Evolutionary conservation across 2,329 filamentous ascomycete species (phyloP).

Genomic region (Aureobasidium namibiae): DNA sequence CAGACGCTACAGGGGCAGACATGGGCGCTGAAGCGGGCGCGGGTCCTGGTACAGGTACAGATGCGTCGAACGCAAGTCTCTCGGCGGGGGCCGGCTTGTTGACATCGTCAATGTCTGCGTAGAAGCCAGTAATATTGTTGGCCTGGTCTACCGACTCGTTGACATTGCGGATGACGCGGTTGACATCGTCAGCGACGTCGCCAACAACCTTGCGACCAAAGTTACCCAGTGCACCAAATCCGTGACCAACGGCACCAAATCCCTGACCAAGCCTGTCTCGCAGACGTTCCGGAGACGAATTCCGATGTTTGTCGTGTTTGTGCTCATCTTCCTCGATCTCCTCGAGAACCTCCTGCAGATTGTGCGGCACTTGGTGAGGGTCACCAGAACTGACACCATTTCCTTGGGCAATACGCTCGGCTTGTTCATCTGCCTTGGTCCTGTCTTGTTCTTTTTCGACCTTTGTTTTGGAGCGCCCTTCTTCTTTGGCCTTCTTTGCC

Average conservation of each 20-base stretch:
- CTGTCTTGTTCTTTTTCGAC: slow-evolving; percentile 42
- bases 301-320: slow-evolving; percentile 11
- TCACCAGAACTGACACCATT: slow-evolving; percentile 26
- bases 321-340: slow-evolving; percentile 18
- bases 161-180: slow-evolving; percentile 35
- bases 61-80: slow-evolving; percentile 2
- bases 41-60: not conserved
- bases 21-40: not conserved
- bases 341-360: slow-evolving; percentile 23
- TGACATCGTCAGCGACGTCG: slow-evolving; percentile 28
- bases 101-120: not conserved
- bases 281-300: slow-evolving; percentile 27
- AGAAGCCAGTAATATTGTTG: slow-evolving; percentile 15
- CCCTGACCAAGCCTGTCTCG: slow-evolving; percentile 36
- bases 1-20: not conserved
- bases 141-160: slow-evolving; percentile 14
- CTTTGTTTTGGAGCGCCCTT: slow-evolving; percentile 44
- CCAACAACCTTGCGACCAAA: slow-evolving; percentile 37
- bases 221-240: slow-evolving; percentile 43
- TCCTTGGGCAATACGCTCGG: slow-evolving; percentile 24
- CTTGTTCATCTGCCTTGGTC: slow-evolving; percentile 30
- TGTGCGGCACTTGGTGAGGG: slow-evolving; percentile 22
- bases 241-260: slow-evolving; percentile 34
- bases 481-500: slow-evolving; percentile 49
- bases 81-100: not conserved